Conservation (phyloP, 192 early-diverging fungal species). For the Mortierella hygrophila region DNA sequence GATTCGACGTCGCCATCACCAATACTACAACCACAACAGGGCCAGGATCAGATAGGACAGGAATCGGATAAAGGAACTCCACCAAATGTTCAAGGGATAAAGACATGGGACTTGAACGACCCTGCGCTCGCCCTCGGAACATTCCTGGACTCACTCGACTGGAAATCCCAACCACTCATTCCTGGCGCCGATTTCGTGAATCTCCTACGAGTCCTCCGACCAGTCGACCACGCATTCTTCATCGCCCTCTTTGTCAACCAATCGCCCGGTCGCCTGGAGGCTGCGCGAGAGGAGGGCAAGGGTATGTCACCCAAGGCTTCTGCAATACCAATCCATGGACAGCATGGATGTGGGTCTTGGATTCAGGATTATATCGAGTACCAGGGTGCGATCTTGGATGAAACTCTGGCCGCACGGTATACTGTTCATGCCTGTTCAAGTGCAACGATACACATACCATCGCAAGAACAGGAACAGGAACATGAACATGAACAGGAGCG, state of each 20-base stretch:
- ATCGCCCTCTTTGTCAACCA: constrained; percentile 27
- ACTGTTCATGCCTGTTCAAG: constrained; percentile 28
- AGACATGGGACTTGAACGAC: constrained; percentile 31
- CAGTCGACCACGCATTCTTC: constrained; percentile 34
- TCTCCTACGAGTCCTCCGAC: constrained; percentile 15
- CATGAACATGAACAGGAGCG: not conserved
- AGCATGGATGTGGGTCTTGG: constrained; percentile 28
- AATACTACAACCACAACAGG: not conserved
- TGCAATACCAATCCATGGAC: not conserved
- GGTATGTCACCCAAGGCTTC: not conserved
- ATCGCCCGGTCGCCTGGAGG: not conserved
- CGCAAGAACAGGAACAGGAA: not conserved
- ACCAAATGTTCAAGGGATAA: not conserved
- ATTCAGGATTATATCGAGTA: constrained; percentile 21
- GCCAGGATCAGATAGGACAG: not conserved
- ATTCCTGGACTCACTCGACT: constrained; percentile 12
- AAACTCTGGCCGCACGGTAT: constrained; percentile 13
- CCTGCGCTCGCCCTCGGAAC: constrained; percentile 15
- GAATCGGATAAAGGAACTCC: not conserved
- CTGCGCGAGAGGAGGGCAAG: not conserved
- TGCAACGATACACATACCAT: not conserved
- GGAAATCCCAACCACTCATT: constrained; percentile 20
- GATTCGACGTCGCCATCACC: not conserved
- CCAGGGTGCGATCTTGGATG: constrained; percentile 19
- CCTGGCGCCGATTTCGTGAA: constrained; percentile 26